Base-by-base conservation (phyloP, 2,329 filamentous ascomycete species). In the Alternaria sp. region DNA sequence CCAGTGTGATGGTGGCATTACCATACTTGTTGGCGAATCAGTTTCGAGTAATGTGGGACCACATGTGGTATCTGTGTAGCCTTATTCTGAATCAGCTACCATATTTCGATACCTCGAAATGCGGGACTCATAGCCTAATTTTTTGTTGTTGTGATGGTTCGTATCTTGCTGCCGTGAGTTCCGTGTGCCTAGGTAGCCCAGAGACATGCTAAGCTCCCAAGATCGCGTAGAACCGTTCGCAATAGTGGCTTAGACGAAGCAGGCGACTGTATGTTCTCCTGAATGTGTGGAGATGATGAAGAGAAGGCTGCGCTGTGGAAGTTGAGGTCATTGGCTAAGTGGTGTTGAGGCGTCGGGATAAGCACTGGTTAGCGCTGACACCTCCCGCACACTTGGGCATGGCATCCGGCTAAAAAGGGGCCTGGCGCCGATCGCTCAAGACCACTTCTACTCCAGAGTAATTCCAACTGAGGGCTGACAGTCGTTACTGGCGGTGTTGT, bases 371-470 rank as follows among this genome's bases (percentile, higher is more conserved):
- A 57, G 45, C 33, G 20, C 25, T 23, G 28, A 41, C 49, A 41
- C 15, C 20, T 23, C 49, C 28, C 28, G 33, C 33, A 37, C 33
- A 37, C 33, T 37, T 33, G 33, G 33, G 30, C 45, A 2, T 45
- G 33, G 18, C 44, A 37, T 6, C 28, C 30, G 49, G 45, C 53
- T 43, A 41, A 15, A 57, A 57, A 61, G 58, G 53, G 58, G 58
- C 20, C 43, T 53, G 26, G 20, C 45, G 49, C 26, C 20, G 45
- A 43, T 44, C 30, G 20, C 14, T 23, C 15, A 57, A 2, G 30
- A 50, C 28, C 44, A 14, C 15, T 15, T 58, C 28, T 33, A 37
- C 33, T 37, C 33, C 33, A 37, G 33, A 37, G 15, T 37, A 14
- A 30, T 11, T 25, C 15, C 15, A 30, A 49, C 5, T 20, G 6